phyloP scores from a whole-genome alignment of 1,284 basidiomycete species.

The Papiliotrema nemorosa region DNA sequence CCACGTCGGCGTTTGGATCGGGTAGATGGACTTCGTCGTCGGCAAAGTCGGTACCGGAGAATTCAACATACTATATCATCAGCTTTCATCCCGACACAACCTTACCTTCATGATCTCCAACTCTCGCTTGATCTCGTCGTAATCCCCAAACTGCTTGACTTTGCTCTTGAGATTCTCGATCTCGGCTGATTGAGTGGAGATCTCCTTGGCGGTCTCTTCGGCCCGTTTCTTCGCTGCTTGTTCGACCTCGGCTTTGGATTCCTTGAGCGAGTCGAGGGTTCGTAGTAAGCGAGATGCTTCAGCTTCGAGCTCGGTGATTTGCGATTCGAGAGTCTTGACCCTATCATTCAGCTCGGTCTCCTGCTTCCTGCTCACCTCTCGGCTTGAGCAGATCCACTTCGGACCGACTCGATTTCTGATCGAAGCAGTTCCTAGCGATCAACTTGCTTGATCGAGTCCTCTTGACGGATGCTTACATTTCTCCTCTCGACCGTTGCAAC shows the following conservation, averaged over 20 bases:
- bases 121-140: slow-evolving; percentile 94
- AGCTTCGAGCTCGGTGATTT: slow-evolving; percentile 66
- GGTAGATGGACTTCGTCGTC: slow-evolving; percentile 66
- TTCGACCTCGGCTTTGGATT: slow-evolving; percentile 56
- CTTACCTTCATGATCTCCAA: slow-evolving; percentile 92
- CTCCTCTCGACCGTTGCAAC: slow-evolving; percentile 87
- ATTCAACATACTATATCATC: slow-evolving; percentile 78
- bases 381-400: slow-evolving; percentile 71
- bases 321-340: slow-evolving; percentile 66
- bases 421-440: slow-evolving; percentile 73
- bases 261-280: slow-evolving; percentile 67
- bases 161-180: slow-evolving; percentile 63
- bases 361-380: slow-evolving; percentile 57
- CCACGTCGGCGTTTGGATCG: slow-evolving; percentile 79
- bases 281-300: slow-evolving; percentile 68
- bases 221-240: slow-evolving; percentile 55
- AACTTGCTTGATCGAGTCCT: neutral
- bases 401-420: slow-evolving; percentile 84
- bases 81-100: neutral
- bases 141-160: slow-evolving; percentile 72
- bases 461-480: slow-evolving; percentile 59
- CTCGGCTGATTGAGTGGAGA: slow-evolving; percentile 60
- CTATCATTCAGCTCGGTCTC: slow-evolving; percentile 45
- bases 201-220: slow-evolving; percentile 62
- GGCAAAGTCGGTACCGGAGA: slow-evolving; percentile 75